Evolutionary conservation across 768 basidiomycete species (phyloP), one percentile per base, ranked within the genome.

Genomic region (Trametes meyenii): DNA sequence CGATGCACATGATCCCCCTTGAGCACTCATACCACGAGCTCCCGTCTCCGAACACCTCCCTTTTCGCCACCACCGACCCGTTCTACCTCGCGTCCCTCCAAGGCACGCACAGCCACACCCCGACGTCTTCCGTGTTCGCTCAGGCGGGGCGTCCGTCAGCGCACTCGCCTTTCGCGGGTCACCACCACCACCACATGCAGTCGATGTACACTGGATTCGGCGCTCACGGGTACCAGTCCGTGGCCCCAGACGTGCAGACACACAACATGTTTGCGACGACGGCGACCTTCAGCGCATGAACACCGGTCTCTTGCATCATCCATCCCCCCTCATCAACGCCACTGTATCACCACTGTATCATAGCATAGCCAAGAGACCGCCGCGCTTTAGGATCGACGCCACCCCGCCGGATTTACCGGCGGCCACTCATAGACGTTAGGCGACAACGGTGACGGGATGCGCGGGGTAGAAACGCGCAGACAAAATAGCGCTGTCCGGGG

Each of bases 11-110:
- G 62, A 42, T 55, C 23, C 58, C 62, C 14, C 57, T 57, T 51
- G 62, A 65, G 49, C 56, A 62, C 39, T 43, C 57, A 35, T 60
- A 64, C 42, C 66, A 71, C 61, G 68, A 71, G 39, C 65, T 72
- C n/a, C 57, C 71, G n/a, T 53, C 72, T 14, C 46, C 65, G 53
- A 75, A 43, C 55, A 53, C 67, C 38, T 77, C 78, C 38, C 64
- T 71, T 35, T 81, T 81, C 67, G 71, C 78, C 1, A 76, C 79
- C 52, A 78, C 81, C 12, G 81, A 82, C 63, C 81, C 81, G n/a
- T 82, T 82, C 69, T 82, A 79, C 65, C 65, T 80, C 60, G 78
- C 81, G 21, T 75, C 75, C 23, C 66, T 72, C n/a, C 80, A 81
- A 62, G 60, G 75, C 6, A 63, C 72, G 12, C 76, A 77, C 57